Base-by-base conservation (phyloP, 768 basidiomycete species). In the Lyophyllum semitale region DNA sequence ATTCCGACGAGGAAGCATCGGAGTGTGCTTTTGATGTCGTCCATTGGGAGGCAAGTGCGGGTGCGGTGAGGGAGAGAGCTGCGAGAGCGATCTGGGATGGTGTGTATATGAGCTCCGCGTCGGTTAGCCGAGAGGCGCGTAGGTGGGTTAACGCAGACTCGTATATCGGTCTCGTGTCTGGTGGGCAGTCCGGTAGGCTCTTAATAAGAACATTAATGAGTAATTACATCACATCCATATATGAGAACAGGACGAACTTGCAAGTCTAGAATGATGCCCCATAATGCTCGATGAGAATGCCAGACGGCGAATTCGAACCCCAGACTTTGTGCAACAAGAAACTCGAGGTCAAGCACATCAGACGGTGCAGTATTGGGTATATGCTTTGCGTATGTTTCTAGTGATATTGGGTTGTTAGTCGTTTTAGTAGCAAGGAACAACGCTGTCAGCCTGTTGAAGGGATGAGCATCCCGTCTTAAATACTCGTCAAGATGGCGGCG, bases 371-470 rank as follows among this genome's bases (percentile, higher is more conserved):
- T 91, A 62, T 87, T 91, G 1, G 91, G 91, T 59, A 98, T 94
- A 61, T 87, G 85, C 1, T 83, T 75, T 0, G 89, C 87, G 71
- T 95, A 98, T 2, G 82, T 73, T 59, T 96, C 94, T 57, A 99
- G 77, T 3, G 92, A 85, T 58, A 98, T 91, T 1, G 91, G 89
- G 61, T 90, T 85, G 63, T 98, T 98, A n/a, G 93, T 95, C 6
- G 97, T 98, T 76, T 99, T 99, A 20, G 94, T 89, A 0, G 97
- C 95, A 48, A 99, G 82, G 66, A 97, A 99, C 18, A 99, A 76
- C 9, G 95, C 87, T 0, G 97, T 98, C 47, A 98, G 78, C 95
- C 96, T 99, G 62, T 11, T 6, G 22, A 48, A 20, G 44, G 25
- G 59, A 22, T 54, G 44, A 54, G 51, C 32, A 32, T 51, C 22